Conservation (phyloP, 1,139 yeast genomes). For the Suhomyces coccinellae region DNA sequence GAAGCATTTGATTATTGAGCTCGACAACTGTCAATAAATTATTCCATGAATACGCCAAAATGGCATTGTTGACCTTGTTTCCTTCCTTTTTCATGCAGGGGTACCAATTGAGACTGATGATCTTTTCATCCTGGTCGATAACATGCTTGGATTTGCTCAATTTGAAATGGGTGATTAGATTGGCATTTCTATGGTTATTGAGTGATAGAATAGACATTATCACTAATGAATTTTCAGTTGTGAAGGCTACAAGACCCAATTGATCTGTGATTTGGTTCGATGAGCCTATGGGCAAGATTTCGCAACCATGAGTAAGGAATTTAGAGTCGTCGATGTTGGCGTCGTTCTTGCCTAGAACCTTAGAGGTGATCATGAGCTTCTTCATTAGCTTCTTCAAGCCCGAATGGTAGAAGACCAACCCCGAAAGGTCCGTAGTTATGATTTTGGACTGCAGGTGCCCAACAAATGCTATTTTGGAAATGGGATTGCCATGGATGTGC, state of each 20-base stretch:
- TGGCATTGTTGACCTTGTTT: conserved; percentile 35
- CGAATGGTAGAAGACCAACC: conserved; percentile 60
- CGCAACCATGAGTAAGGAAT: conserved; percentile 29
- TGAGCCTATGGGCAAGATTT: conserved; percentile 56
- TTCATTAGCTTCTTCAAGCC: conserved; percentile 58
- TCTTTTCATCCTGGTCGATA: neutral
- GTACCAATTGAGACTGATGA: conserved; percentile 58
- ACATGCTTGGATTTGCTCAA: conserved; percentile 46
- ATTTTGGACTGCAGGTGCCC: conserved; percentile 59
- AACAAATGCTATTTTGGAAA: conserved; percentile 53
- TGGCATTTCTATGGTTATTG: conserved; percentile 28
- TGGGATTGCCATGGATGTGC: conserved; percentile 48
- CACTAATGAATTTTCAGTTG: conserved; percentile 52
- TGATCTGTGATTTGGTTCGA: conserved; percentile 52
- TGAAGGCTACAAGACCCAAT: conserved; percentile 60
- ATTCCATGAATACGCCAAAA: conserved; percentile 68
- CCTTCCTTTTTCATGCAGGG: conserved; percentile 33
- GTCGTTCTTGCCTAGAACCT: conserved; percentile 54
- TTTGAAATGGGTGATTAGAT: conserved; percentile 54
- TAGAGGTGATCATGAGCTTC: conserved; percentile 47
- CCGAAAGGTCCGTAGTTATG: conserved; percentile 59
- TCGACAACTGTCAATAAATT: conserved; percentile 58
- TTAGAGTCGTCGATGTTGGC: conserved; percentile 21
- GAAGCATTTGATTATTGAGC: conserved; percentile 36
- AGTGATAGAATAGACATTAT: conserved; percentile 59